Percentiles rank a stretch among this genome's conserved stretches.
phyloP scores from a whole-genome alignment of 1,284 basidiomycete species.

The Psilocybe mexicana region DNA sequence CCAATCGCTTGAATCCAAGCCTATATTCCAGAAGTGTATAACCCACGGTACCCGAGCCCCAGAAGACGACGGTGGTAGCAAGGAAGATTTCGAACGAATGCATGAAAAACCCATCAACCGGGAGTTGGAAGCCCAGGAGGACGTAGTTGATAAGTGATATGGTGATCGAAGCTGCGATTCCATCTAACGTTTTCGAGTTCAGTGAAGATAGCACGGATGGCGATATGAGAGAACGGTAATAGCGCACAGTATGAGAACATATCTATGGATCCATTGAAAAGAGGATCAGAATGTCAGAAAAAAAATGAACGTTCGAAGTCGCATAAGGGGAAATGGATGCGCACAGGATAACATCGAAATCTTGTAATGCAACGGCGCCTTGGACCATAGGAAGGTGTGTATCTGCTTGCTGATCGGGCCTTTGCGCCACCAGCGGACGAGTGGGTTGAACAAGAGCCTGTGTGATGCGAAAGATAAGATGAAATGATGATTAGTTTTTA shows the following conservation, averaged over 20 bases:
- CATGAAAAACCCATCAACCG: conserved; percentile 71
- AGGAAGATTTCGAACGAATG: conserved; percentile 80
- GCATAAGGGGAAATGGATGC: conserved; percentile 30
- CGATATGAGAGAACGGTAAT: not conserved
- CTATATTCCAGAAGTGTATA: conserved; percentile 79
- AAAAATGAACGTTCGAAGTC: not conserved
- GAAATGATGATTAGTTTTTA: not conserved
- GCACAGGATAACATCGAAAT: conserved; percentile 72
- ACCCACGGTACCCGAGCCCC: conserved; percentile 70
- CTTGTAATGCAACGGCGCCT: conserved; percentile 81
- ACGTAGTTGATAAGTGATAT: conserved; percentile 76
- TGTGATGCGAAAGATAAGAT: not conserved
- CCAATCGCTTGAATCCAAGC: conserved; percentile 60
- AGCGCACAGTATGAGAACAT: conserved; percentile 79
- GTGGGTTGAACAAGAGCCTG: conserved; percentile 63
- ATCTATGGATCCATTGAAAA: conserved; percentile 39
- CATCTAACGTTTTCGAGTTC: conserved; percentile 43
- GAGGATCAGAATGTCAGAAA: not conserved
- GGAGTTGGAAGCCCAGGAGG: conserved; percentile 67
- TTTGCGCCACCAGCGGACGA: conserved; percentile 67
- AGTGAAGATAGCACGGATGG: too few relatives aligned
- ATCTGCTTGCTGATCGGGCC: conserved; percentile 77
- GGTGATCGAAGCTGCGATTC: conserved; percentile 68
- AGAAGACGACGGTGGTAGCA: conserved; percentile 78
- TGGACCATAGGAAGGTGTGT: conserved; percentile 73